Evolutionary conservation across 2,329 filamentous ascomycete species (phyloP).

Genomic region (Claviceps pazoutovae): DNA sequence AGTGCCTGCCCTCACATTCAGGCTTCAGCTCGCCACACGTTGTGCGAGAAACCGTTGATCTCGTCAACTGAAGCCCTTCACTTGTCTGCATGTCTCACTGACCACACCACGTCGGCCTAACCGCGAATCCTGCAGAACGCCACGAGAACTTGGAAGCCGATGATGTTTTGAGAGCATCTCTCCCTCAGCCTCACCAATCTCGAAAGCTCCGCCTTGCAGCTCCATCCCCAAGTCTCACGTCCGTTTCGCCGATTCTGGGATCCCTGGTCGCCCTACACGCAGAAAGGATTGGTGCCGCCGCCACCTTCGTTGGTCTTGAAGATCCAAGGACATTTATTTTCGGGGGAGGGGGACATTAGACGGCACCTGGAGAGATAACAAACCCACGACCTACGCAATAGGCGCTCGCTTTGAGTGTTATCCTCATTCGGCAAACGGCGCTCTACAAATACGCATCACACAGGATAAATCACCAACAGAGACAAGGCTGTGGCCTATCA

Average conservation of each 20-base stretch:
- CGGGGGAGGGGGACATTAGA: background rate
- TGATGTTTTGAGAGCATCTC: background rate
- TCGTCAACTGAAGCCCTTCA: background rate
- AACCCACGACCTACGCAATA: no score
- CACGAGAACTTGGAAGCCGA: background rate
- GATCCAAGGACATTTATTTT: background rate
- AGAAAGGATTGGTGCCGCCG: background rate
- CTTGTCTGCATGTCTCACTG: background rate
- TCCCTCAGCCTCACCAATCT: background rate
- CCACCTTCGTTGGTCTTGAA: background rate
- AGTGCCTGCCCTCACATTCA: background rate
- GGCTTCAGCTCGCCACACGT: no score
- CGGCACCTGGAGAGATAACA: no score
- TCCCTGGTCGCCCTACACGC: no score
- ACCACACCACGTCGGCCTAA: background rate
- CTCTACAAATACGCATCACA: no score
- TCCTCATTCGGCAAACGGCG: no score
- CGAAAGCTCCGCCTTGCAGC: background rate
- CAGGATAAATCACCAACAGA: no score
- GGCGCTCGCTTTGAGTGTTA: no score
- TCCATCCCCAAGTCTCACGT: background rate
- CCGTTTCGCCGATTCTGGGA: background rate
- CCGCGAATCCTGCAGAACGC: background rate
- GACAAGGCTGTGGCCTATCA: no score
- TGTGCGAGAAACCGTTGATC: no score